Evolutionary conservation across 1,284 basidiomycete species (phyloP), one percentile per base, ranked within the genome.

Genomic region (Cryptococcus sp.): DNA sequence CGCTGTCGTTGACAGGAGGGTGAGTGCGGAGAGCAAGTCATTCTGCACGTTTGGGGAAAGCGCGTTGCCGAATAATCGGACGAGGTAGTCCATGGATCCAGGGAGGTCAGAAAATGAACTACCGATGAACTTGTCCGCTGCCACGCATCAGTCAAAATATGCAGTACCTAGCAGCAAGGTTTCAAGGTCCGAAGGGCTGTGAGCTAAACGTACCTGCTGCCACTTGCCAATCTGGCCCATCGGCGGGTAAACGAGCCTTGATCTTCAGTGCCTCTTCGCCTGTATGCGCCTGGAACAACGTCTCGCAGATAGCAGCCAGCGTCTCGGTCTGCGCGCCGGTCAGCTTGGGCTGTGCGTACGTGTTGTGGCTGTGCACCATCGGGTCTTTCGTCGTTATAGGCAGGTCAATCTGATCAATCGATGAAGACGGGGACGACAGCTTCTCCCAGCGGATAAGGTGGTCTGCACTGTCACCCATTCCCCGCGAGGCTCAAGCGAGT

Each of bases 211-310:
- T 40, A 58, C 57, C 51, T 11, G 35, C 35, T 8, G 27, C 52
- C 11, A 16, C 15, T 40, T 60, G 58, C 58, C 58, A 60, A 15
- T 55, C 53, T 35, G 47, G 38, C n/a, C 27, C 20, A 35, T 60
- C 53, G 5, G 17, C 11, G 13, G 58, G 58, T 16, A 60, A 22
- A 20, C 58, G 23, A 27, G 52, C 54, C 35, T 50, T 50, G 48
- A 60, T 55, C 6, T 19, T 39, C 3, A 39, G 47, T n/a, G 54
- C 54, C 38, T 60, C 58, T 22, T 54, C 54, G 1, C 49, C 53
- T 3, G 53, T 47, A 25, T 55, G 53, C 10, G 48, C 43, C 45
- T 54, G 54, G 41, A 60, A 60, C n/a, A 55, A 17, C 20, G 58
- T 42, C 38, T 60, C 54, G 30, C 52, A 51, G 11, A 60, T 50